These are phyloP conservation scores for Anthoceros angustus DNA, from an alignment of 225 moss, liverwort and hornwort species.

Conservation along the genomic window DNA sequence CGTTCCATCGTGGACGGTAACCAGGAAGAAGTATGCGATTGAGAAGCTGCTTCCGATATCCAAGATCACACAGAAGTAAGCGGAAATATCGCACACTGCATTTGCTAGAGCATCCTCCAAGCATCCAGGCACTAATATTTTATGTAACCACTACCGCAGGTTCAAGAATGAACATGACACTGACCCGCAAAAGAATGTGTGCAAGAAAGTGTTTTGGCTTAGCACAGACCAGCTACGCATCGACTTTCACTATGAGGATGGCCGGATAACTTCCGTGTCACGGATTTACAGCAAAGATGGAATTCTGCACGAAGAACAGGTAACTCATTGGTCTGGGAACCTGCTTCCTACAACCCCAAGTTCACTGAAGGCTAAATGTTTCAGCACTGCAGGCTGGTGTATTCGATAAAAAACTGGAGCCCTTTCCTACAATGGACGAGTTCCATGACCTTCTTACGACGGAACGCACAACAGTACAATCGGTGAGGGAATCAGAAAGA, in stretches of 20 bases:
- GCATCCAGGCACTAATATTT: not conserved
- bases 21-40: slow-evolving; percentile 10
- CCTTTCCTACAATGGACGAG: slow-evolving; percentile 49
- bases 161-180: slow-evolving; percentile 18
- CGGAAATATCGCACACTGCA: not conserved
- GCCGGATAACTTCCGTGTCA: slow-evolving; percentile 36
- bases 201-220: slow-evolving; percentile 27
- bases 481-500: slow-evolving; percentile 40
- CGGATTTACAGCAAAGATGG: slow-evolving; percentile 49
- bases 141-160: slow-evolving; percentile 3
- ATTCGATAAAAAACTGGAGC: slow-evolving; percentile 37
- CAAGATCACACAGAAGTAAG: slow-evolving; percentile 44
- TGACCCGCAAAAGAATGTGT: slow-evolving; percentile 26
- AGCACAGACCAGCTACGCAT: slow-evolving; percentile 27
- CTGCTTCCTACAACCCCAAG: not conserved
- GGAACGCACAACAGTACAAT: slow-evolving; percentile 39
- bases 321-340: not conserved
- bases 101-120: too few relatives aligned
- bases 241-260: slow-evolving; percentile 49
- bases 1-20: slow-evolving; percentile 7
- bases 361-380: not conserved
- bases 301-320: slow-evolving; percentile 32
- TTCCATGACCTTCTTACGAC: slow-evolving; percentile 30
- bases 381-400: slow-evolving; percentile 29
- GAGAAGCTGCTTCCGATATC: slow-evolving; percentile 23